These are phyloP conservation scores for Penicillium cinerascens DNA, from an alignment of 495 filamentous ascomycete genomes.

Conservation along the genomic window DNA sequence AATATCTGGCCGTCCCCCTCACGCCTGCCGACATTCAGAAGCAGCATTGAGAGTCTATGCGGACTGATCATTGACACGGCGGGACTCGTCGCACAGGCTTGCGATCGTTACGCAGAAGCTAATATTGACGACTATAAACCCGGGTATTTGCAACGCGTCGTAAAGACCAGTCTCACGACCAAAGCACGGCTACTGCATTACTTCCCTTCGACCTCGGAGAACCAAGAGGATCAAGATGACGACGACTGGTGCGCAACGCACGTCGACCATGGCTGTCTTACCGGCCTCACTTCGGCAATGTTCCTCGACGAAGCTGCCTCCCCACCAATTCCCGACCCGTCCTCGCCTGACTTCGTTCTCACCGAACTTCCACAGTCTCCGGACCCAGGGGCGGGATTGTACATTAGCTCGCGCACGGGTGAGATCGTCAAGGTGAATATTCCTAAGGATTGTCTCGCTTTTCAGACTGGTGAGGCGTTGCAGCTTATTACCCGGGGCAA, in stretches of 20 bases:
- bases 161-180: conserved; percentile 78
- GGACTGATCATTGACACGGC: conserved; percentile 83
- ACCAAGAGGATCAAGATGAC: conserved; percentile 44
- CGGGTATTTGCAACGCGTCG: conserved; percentile 82
- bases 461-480: conserved; percentile 92
- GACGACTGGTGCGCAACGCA: conserved; percentile 98
- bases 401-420: conserved; percentile 82
- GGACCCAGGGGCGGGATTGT: conserved; percentile 79
- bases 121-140: conserved; percentile 70
- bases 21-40: conserved; percentile 68
- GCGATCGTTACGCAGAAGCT: conserved; percentile 77
- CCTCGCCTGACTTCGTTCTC: conserved; percentile 40
- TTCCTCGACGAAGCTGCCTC: conserved; percentile 76
- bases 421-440: conserved; percentile 82
- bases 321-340: conserved; percentile 31
- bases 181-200: conserved; percentile 95
- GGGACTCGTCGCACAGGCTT: conserved; percentile 78
- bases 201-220: conserved; percentile 49
- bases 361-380: conserved; percentile 69
- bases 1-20: conserved; percentile 81
- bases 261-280: conserved; percentile 88
- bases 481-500: conserved; percentile 83
- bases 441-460: conserved; percentile 84
- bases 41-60: conserved; percentile 72
- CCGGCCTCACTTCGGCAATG: conserved; percentile 91